phyloP scores from a whole-genome alignment of 805 yeast species.

The Metschnikowia shivogae region DNA sequence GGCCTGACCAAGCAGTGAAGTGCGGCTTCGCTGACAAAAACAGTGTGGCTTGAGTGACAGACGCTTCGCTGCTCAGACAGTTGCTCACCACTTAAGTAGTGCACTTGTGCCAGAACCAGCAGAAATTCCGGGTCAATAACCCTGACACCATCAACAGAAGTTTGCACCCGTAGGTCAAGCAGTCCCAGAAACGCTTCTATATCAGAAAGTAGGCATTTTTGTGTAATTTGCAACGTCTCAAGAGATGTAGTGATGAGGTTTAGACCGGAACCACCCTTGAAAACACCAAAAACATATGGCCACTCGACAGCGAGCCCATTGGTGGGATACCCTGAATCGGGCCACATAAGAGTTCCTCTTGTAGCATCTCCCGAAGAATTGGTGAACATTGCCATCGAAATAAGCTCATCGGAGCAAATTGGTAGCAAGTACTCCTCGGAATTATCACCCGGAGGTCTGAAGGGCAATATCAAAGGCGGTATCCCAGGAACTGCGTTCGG shows the following conservation, averaged over 20 bases:
- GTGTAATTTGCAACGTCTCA: conserved; percentile 20
- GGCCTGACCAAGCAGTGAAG: conserved; percentile 4
- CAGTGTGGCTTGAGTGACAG: conserved; percentile 3
- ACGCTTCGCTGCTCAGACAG: conserved; percentile 4
- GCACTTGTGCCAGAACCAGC: conserved; percentile 4
- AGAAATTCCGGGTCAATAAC: conserved; percentile 10
- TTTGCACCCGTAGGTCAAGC: not conserved
- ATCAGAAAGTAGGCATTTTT: not conserved
- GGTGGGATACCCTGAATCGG: conserved; percentile 32
- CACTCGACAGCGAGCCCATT: conserved; percentile 31
- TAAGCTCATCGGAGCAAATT: conserved; percentile 28
- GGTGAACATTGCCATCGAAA: conserved; percentile 40
- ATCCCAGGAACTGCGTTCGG: conserved; percentile 5
- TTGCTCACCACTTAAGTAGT: conserved; percentile 1
- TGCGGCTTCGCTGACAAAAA: conserved; percentile 5
- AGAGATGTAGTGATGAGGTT: conserved; percentile 24
- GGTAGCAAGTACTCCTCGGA: conserved; percentile 33
- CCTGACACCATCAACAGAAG: conserved; percentile 1
- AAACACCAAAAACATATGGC: conserved; percentile 36
- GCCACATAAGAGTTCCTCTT: conserved; percentile 40
- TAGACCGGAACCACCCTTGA: conserved; percentile 9
- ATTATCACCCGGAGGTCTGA: not conserved
- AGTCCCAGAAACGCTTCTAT: not conserved
- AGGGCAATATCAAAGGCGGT: conserved; percentile 13
- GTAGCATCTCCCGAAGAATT: conserved; percentile 38